These are phyloP conservation scores for Endocladia muricata DNA, from an alignment of 31 red algal genomes.

Conservation along the genomic window DNA sequence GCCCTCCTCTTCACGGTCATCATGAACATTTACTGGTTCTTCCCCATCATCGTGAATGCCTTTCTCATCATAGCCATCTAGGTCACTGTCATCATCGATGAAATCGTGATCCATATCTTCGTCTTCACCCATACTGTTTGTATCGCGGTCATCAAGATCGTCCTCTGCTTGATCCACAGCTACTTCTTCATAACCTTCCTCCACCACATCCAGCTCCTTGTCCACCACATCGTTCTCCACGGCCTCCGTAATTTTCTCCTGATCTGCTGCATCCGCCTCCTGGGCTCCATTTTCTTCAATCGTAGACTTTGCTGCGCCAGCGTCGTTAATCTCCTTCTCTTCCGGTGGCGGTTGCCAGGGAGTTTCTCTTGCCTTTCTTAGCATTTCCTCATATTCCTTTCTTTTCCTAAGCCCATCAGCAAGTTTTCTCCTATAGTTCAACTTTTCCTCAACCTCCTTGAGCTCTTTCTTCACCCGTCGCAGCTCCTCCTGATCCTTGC, in stretches of 20 bases:
- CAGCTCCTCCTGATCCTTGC: background rate
- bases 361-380: background rate
- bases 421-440: background rate
- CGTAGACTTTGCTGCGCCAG: too few species aligned
- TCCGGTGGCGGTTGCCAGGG: background rate
- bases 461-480: conserved; percentile 32
- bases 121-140: background rate
- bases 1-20: conserved; percentile 6
- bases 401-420: background rate
- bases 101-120: too few species aligned
- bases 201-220: background rate
- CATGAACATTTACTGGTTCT: background rate
- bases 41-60: conserved; percentile 3
- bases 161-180: background rate
- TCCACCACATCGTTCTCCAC: background rate
- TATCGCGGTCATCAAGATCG: background rate
- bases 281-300: too few species aligned
- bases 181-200: too few species aligned
- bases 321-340: background rate
- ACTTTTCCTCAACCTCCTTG: background rate
- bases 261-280: too few species aligned
- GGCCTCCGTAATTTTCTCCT: background rate
- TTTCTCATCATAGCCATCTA: conserved; percentile 5
- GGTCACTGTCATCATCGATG: background rate
- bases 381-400: conserved; percentile 3